Evolutionary conservation across 2,329 filamentous ascomycete genomes (phyloP).

Genomic region (Cadophora gregata): DNA sequence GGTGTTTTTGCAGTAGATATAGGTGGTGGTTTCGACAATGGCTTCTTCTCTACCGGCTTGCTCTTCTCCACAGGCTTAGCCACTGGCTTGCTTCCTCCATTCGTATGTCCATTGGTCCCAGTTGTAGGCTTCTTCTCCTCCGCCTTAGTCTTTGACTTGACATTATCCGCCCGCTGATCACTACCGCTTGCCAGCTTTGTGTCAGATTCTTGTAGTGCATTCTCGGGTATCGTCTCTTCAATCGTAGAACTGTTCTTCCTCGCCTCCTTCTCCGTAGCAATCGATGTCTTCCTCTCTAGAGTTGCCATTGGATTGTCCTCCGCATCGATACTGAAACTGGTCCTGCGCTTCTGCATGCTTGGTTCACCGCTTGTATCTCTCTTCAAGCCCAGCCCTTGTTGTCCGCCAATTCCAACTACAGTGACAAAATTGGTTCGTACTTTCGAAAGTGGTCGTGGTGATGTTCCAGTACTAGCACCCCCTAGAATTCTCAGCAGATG

Average conservation of each 20-base stretch:
- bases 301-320: constrained; percentile 34
- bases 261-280: constrained; percentile 36
- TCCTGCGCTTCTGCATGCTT: constrained; percentile 39
- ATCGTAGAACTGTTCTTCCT: constrained; percentile 38
- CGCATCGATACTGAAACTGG: constrained; percentile 42
- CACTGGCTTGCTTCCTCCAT: constrained; percentile 26
- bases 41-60: constrained; percentile 31
- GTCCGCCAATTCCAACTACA: constrained; percentile 60
- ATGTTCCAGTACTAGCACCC: constrained; percentile 45
- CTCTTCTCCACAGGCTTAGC: constrained; percentile 13
- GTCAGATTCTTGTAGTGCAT: constrained; percentile 38
- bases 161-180: constrained; percentile 29
- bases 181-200: constrained; percentile 34
- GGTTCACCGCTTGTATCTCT: constrained; percentile 44
- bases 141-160: constrained; percentile 30
- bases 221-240: constrained; percentile 41
- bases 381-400: constrained; percentile 50
- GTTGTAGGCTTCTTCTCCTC: constrained; percentile 29
- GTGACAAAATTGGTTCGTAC: constrained; percentile 78
- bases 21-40: constrained; percentile 33
- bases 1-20: constrained; percentile 38
- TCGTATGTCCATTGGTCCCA: constrained; percentile 31
- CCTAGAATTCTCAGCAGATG: constrained; percentile 33
- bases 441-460: constrained; percentile 72
- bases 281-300: constrained; percentile 37